phyloP scores from a whole-genome alignment of 2,329 filamentous ascomycete genomes.

The Penicillium freii region DNA sequence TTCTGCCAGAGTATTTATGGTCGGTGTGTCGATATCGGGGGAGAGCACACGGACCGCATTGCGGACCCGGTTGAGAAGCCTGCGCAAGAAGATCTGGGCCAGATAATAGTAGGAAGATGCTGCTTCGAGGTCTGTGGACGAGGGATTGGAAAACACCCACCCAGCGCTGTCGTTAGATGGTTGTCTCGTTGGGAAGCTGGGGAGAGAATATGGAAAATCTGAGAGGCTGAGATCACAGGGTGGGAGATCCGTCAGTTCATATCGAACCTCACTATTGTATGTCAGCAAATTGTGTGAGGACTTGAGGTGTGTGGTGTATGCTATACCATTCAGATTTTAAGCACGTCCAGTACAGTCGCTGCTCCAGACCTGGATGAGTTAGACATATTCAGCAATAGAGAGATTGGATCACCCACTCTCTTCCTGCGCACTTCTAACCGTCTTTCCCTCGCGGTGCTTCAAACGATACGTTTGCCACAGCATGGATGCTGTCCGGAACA shows the following conservation, averaged over 20 bases:
- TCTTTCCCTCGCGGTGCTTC: slow-evolving; percentile 22
- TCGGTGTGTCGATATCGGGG: slow-evolving; percentile 15
- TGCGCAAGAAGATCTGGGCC: slow-evolving; percentile 26
- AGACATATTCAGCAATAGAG: not conserved
- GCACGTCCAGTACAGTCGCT: slow-evolving; percentile 28
- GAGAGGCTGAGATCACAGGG: slow-evolving; percentile 26
- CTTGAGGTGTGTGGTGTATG: not conserved
- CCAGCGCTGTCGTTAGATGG: slow-evolving; percentile 14
- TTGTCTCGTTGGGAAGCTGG: slow-evolving; percentile 21
- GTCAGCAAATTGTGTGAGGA: not conserved
- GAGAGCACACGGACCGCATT: slow-evolving; percentile 24
- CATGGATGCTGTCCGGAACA: slow-evolving; percentile 28
- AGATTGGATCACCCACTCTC: slow-evolving; percentile 19
- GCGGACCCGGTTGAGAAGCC: slow-evolving; percentile 35
- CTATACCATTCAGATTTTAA: slow-evolving; percentile 27
- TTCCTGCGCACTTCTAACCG: slow-evolving; percentile 22
- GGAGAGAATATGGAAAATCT: slow-evolving; percentile 26
- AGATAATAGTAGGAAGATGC: slow-evolving; percentile 28
- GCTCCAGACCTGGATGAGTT: slow-evolving; percentile 21
- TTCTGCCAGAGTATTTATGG: slow-evolving; percentile 16
- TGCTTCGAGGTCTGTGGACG: slow-evolving; percentile 19
- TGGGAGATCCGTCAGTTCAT: slow-evolving; percentile 25
- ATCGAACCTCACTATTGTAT: slow-evolving; percentile 24
- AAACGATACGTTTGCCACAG: slow-evolving; percentile 28
- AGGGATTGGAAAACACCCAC: slow-evolving; percentile 10